Evolutionary conservation across 441 rosid genomes (phyloP), one percentile per base, ranked within the genome.

Genomic region (Theobroma grandiflorum): DNA sequence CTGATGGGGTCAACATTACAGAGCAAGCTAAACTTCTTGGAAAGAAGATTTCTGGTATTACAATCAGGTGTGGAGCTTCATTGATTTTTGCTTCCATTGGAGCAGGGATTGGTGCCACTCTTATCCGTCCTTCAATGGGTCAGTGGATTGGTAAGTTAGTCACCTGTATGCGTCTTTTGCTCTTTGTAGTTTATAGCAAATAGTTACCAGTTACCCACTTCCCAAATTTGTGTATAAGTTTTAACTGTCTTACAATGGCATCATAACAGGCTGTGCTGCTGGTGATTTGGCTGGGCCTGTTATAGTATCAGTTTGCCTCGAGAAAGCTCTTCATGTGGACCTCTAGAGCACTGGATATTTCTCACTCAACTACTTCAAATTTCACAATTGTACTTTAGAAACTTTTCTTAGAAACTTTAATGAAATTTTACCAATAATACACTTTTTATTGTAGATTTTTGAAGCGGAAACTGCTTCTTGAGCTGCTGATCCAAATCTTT

Each of bases 211-310:
- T 72, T 37, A 73, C 16, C 3, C 10, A 37, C 64, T 11, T 55
- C 49, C 37, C 50, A 0, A 73, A 35, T 57, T 58, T 12, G 9
- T 52, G 12, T 55, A 2, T 2, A 42, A 66, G 26, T 9, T 65
- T 26, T 11, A 68, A 68, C n/a, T 6, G 11, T 26, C 37, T 20
- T 43, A 57, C 50, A 40, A 14, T 58, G 78, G 61, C 52, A 50
- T 38, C 62, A 53, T 16, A 82, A 87, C 90, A 94, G 99, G 99
- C 50, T 97, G 97, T 79, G 88, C 89, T 80, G 77, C 82, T 64
- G 99, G 98, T 38, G 99, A 95, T 82, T 83, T 94, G 84, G 92
- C 92, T 20, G 99, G 98, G 55, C 98, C 98, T 11, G 73, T 89
- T 61, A 61, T 92, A 50, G 87, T 95, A 50, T 76, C 97, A 43